Conservation (phyloP, 495 filamentous ascomycete genomes). For the Daldinia decipiens region DNA sequence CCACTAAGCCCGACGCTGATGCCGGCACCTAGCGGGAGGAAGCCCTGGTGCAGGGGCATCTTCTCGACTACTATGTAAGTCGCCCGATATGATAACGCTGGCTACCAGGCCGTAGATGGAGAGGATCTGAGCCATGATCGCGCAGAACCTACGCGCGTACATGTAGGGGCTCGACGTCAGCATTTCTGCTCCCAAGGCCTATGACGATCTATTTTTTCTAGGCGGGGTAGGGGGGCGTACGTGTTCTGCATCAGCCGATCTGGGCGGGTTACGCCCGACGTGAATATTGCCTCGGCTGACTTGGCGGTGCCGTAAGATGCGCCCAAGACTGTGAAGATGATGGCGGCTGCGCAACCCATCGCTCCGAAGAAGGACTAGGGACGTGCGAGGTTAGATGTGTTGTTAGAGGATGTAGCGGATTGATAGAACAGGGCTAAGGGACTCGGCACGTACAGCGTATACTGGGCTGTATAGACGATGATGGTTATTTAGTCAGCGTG, state of each 20-base stretch:
- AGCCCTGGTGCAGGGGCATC: constrained; percentile 57
- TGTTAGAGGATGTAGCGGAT: not conserved
- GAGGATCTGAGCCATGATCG: constrained; percentile 85
- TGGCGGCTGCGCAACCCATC: constrained; percentile 66
- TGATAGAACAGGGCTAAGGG: not conserved
- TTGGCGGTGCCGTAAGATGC: constrained; percentile 92
- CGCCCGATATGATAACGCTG: constrained; percentile 58
- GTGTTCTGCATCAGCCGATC: constrained; percentile 86
- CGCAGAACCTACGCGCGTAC: constrained; percentile 64
- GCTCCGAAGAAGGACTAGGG: constrained; percentile 61
- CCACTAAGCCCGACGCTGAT: constrained; percentile 63
- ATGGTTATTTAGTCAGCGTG: constrained; percentile 33
- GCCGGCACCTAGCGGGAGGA: constrained; percentile 60
- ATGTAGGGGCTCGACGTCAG: constrained; percentile 45
- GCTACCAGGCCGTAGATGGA: constrained; percentile 66
- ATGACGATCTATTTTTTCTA: not conserved
- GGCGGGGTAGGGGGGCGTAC: constrained; percentile 31
- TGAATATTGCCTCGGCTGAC: constrained; percentile 84
- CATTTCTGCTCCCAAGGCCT: not conserved
- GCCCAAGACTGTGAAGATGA: constrained; percentile 77
- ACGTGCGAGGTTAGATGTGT: constrained; percentile 17
- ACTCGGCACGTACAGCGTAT: constrained; percentile 52
- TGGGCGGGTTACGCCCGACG: constrained; percentile 64
- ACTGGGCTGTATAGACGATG: constrained; percentile 48
- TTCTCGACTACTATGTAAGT: constrained; percentile 58